Evolutionary conservation across 257 asterid species (phyloP).

Genomic region (Linderniella brevidens): DNA sequence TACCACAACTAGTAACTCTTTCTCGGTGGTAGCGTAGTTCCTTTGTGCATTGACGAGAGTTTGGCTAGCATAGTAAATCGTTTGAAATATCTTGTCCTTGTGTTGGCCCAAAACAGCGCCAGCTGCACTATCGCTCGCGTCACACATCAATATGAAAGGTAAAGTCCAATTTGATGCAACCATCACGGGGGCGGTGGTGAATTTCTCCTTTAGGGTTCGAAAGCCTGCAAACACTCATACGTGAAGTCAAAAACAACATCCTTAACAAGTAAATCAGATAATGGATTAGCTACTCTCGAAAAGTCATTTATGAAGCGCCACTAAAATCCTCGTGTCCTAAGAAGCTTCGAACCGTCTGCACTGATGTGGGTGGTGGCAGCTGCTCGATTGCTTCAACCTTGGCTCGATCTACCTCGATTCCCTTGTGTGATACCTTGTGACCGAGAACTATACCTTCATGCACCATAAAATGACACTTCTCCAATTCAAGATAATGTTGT

Average conservation of each 20-base stretch:
- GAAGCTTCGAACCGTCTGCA: neutral
- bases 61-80: neutral
- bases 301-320: neutral
- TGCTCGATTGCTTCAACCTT: neutral
- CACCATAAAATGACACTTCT: neutral
- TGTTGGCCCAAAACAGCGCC: neutral
- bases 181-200: neutral
- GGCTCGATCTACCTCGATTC: neutral
- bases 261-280: neutral
- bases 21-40: neutral
- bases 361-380: neutral
- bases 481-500: neutral
- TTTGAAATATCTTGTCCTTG: neutral
- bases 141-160: neutral
- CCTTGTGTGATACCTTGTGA: neutral
- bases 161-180: neutral
- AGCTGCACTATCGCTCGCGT: neutral
- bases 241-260: neutral
- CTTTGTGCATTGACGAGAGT: neutral
- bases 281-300: neutral
- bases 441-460: neutral
- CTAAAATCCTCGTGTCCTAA: neutral
- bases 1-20: neutral
- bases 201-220: neutral
- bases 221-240: neutral